These are phyloP conservation scores for Chaetomium tenue DNA, from an alignment of 495 filamentous ascomycete genomes.

Conservation along the genomic window DNA sequence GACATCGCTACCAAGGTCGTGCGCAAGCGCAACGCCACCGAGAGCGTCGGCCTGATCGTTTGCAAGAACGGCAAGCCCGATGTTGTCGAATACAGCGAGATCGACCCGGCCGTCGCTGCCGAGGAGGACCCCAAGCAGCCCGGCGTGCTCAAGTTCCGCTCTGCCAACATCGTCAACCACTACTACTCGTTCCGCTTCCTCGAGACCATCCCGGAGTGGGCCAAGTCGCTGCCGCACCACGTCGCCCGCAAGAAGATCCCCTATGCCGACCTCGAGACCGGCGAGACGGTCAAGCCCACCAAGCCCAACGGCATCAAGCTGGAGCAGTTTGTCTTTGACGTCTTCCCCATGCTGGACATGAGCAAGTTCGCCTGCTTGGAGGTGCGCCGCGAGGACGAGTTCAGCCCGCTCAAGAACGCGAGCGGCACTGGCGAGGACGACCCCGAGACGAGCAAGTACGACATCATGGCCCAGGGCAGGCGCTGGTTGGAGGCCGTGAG, in stretches of 20 bases:
- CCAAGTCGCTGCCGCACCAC: constrained; percentile 86
- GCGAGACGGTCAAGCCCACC: constrained; percentile 78
- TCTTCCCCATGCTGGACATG: constrained; percentile 85
- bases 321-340: constrained; percentile 98
- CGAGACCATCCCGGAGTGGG: constrained; percentile 82
- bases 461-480: constrained; percentile 86
- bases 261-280: constrained; percentile 69
- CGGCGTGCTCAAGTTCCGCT: constrained; percentile 87
- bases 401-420: constrained; percentile 97
- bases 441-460: constrained; percentile 82
- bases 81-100: constrained; percentile 98
- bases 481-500: constrained; percentile 78
- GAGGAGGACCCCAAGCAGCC: constrained; percentile 82
- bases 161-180: constrained; percentile 99
- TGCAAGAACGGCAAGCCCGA: constrained; percentile 94
- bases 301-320: constrained; percentile 98
- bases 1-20: constrained; percentile 99
- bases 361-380: constrained; percentile 93
- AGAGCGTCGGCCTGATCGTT: constrained; percentile 93
- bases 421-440: constrained; percentile 88
- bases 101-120: constrained; percentile 81
- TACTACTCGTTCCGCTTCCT: constrained; percentile 97
- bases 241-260: constrained; percentile 99
- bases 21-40: constrained; percentile 93
- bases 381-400: constrained; percentile 95